These are phyloP conservation scores for Aspergillus transmontanensis DNA, from an alignment of 2,329 filamentous ascomycete genomes.

Conservation along the genomic window DNA sequence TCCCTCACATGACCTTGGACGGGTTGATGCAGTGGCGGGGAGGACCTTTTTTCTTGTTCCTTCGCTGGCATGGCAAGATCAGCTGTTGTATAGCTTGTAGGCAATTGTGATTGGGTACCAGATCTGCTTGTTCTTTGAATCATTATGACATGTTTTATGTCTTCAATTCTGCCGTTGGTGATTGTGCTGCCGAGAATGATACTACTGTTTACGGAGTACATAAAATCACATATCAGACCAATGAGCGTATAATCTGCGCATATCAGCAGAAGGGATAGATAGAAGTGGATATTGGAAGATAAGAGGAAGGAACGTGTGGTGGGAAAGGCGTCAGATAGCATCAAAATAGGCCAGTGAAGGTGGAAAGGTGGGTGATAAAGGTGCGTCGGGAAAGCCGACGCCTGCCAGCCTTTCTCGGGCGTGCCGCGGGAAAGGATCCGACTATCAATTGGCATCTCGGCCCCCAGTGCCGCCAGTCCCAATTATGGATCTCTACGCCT, in stretches of 20 bases:
- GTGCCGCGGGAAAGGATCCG: background rate
- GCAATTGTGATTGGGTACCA: background rate
- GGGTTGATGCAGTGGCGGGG: background rate
- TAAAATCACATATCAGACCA: background rate
- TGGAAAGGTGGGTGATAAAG: no score
- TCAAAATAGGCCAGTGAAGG: no score
- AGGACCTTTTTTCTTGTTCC: background rate
- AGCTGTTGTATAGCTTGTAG: background rate
- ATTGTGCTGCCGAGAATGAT: background rate
- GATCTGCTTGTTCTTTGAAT: background rate
- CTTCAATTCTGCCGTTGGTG: background rate
- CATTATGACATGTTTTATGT: background rate
- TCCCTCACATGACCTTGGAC: background rate
- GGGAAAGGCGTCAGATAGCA: no score
- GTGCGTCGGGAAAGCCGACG: background rate
- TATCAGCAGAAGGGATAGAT: background rate
- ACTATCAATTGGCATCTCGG: background rate
- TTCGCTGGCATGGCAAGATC: background rate
- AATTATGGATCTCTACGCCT: background rate
- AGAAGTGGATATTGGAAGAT: background rate
- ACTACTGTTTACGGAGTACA: no score
- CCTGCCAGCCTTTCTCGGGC: background rate
- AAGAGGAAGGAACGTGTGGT: background rate
- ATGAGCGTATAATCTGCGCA: background rate
- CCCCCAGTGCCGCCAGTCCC: background rate